phyloP scores from a whole-genome alignment of 257 asterid genomes.

The Lavandula angustifolia region DNA sequence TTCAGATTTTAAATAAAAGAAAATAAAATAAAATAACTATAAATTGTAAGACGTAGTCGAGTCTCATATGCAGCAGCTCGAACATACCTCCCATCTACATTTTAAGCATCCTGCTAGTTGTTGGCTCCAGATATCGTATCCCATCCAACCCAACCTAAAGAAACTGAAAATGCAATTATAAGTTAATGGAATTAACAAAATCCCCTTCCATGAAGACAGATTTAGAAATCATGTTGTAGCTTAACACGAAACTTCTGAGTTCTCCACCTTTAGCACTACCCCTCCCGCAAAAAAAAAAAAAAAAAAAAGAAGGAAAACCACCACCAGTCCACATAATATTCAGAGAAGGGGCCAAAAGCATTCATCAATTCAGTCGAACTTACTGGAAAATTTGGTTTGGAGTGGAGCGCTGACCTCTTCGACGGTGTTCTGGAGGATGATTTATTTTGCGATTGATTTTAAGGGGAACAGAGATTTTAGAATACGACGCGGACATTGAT shows the following conservation, averaged over 20 bases:
- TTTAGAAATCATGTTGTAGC: neutral
- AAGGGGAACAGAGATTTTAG: too few species aligned
- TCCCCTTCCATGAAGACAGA: constrained; percentile 8
- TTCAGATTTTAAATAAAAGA: neutral
- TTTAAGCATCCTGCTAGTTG: constrained; percentile 57
- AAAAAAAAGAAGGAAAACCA: too few species aligned
- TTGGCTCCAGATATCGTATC: constrained; percentile 70
- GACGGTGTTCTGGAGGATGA: too few species aligned
- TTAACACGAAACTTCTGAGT: constrained; percentile 75
- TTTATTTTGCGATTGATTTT: too few species aligned
- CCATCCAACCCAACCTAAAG: constrained; percentile 87
- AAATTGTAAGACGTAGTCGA: constrained; percentile 1
- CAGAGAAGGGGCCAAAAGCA: too few species aligned
- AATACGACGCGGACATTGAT: too few species aligned
- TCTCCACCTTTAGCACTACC: constrained; percentile 70
- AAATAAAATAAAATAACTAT: too few species aligned
- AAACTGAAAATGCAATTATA: constrained; percentile 10
- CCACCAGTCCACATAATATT: too few species aligned
- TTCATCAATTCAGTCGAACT: too few species aligned
- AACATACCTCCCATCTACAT: constrained; percentile 75
- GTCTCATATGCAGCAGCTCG: neutral
- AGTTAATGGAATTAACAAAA: neutral
- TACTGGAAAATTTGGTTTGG: too few species aligned
- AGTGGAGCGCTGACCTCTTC: too few species aligned
- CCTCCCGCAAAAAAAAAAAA: too few species aligned